These are phyloP conservation scores for Thielaviopsis ethacetica DNA, from an alignment of 2,329 filamentous ascomycete species.

Conservation along the genomic window DNA sequence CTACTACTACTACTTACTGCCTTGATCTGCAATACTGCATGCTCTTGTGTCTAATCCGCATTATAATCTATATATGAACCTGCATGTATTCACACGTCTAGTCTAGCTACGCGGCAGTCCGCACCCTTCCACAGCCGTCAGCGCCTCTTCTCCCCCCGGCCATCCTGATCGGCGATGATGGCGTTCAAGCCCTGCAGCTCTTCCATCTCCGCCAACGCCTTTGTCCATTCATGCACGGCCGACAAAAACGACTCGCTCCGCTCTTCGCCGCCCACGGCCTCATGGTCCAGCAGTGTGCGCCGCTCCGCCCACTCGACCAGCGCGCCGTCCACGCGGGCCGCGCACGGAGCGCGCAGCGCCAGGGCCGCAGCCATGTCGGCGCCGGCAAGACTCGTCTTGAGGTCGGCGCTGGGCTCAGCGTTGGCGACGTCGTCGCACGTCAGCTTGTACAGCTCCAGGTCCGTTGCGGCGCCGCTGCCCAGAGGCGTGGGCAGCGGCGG, in stretches of 20 bases:
- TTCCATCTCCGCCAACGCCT: constrained; percentile 47
- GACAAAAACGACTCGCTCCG: constrained; percentile 53
- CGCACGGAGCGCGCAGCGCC: not conserved
- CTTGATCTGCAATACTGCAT: not conserved
- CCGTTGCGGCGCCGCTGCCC: not conserved
- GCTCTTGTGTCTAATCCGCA: not conserved
- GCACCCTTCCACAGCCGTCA: not conserved
- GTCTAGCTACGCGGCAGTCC: not conserved
- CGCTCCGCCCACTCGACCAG: constrained; percentile 33
- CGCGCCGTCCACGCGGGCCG: not conserved
- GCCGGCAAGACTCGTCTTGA: not conserved
- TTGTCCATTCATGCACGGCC: constrained; percentile 52
- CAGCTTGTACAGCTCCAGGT: not conserved
- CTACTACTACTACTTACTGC: too few relatives aligned
- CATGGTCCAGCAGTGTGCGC: constrained; percentile 26
- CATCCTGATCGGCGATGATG: not conserved
- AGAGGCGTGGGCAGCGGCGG: not conserved
- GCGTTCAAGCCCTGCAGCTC: constrained; percentile 14
- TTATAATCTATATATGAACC: too few relatives aligned
- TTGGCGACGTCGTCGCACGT: not conserved
- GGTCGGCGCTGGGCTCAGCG: not conserved
- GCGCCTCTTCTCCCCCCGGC: not conserved
- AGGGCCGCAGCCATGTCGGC: not conserved
- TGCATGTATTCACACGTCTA: not conserved
- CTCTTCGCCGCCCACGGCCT: constrained; percentile 34